These are phyloP conservation scores for Rosa hybrid DNA, from an alignment of 331 rosid species.

Conservation along the genomic window DNA sequence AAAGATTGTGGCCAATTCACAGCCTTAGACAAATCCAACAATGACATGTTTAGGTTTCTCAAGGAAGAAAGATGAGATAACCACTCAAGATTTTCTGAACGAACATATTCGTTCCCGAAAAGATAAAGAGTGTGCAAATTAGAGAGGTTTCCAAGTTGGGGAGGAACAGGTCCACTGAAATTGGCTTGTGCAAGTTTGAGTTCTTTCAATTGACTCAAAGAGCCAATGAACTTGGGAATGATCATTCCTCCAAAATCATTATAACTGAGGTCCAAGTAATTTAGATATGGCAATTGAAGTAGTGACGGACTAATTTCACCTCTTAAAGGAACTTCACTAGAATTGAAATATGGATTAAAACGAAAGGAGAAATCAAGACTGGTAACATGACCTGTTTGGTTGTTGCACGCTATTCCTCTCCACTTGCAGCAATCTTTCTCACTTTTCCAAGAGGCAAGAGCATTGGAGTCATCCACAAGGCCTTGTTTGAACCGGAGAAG, in stretches of 20 bases:
- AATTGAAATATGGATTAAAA: too few relatives aligned
- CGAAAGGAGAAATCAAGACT: not conserved
- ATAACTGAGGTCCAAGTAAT: not conserved
- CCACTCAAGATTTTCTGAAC: too few relatives aligned
- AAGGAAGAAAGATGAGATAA: too few relatives aligned
- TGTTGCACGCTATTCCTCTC: not conserved
- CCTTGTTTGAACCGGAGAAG: not conserved
- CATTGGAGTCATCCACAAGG: not conserved
- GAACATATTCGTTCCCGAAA: too few relatives aligned
- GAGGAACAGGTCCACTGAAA: too few relatives aligned
- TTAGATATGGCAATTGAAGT: not conserved
- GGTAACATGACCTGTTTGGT: not conserved
- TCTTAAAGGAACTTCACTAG: not conserved
- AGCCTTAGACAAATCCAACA: not conserved
- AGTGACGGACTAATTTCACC: not conserved
- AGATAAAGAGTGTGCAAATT: too few relatives aligned
- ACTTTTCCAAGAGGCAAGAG: not conserved
- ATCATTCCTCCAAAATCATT: too few relatives aligned
- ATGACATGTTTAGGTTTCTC: not conserved
- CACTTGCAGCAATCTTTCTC: not conserved
- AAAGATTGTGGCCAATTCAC: not conserved
- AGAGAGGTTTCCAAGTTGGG: too few relatives aligned
- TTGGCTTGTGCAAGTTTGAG: rapidly evolving
- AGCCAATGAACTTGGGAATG: not conserved
- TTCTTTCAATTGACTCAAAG: not conserved